Base-by-base conservation (phyloP, 148 eudicot species). In the Heliamphora exappendiculata region DNA sequence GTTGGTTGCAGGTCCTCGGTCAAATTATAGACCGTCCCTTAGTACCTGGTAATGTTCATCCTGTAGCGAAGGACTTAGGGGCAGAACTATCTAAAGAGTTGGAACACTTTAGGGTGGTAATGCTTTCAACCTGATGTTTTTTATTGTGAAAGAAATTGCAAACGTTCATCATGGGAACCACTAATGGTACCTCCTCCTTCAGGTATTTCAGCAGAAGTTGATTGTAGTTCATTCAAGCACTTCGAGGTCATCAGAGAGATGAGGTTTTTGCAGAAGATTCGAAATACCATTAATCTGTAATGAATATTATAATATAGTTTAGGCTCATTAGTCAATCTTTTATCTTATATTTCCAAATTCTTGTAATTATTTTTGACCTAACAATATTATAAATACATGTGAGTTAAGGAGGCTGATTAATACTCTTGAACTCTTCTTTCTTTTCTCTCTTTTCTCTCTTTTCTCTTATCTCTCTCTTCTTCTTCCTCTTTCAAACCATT, bases 51-150 rank as follows among this genome's bases (percentile, higher is more conserved):
- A 16, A 45, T 39, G 68, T 63, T 69, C 66, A 76, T 44, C 62
- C 75, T 66, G 31, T 67, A 72, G 66, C 72, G 0, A 78, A 70
- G 78, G 87, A 79, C 45, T 7, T 80, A 49, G 75, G 82, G 24
- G 75, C 28, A 22, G 85, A 78, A 74, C 64, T 86, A 65, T 74
- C 67, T 20, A 83, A 84, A 74, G 97, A 91, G 82, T 77, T 80
- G 78, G 86, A 87, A 54, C 82, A 78, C 53, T 88, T 91, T 68
- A 65, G 81, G 70, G 37, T 14, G 88, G 97, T 91, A 82, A 70
- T 59, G 37, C 54, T 51, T 50, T 20, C 67, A 54, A 36, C 29
- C 28, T 47, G 34, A 16, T 36, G 55, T n/a, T 67, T 16, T 36
- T n/a, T 36, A 58, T 24, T 70, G n/a, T 79, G 60, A 31, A 47